Percentiles rank a stretch among this genome's conserved stretches.
These are phyloP conservation scores for Fusarium scirpi DNA, from an alignment of 2,329 filamentous ascomycete species.

Conservation along the genomic window DNA sequence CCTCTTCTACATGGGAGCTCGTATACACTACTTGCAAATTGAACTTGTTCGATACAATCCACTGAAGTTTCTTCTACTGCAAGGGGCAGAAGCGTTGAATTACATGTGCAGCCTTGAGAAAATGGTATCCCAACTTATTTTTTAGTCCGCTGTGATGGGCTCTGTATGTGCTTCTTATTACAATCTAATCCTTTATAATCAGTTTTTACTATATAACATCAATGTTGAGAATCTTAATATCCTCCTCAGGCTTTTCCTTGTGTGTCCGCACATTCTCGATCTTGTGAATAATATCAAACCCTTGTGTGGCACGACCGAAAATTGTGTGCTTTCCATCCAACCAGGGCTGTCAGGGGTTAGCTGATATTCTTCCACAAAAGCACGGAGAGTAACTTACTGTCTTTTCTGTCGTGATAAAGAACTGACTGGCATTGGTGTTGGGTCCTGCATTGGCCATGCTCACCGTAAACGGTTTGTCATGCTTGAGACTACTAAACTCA, in stretches of 20 bases:
- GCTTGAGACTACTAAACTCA: slow-evolving; percentile 89
- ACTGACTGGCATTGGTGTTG: slow-evolving; percentile 95
- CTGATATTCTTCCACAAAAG: neutral
- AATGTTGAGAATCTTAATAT: slow-evolving; percentile 97
- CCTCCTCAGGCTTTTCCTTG: slow-evolving; percentile 94
- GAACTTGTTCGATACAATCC: neutral
- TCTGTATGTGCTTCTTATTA: neutral
- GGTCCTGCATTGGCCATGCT: slow-evolving; percentile 98
- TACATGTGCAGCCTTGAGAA: neutral
- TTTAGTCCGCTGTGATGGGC: neutral
- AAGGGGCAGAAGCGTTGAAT: neutral
- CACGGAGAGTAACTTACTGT: slow-evolving; percentile 68
- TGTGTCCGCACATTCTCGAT: slow-evolving; percentile 92
- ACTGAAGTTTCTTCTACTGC: neutral
- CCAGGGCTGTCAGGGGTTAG: slow-evolving; percentile 74
- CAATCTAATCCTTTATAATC: neutral
- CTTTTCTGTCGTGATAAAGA: slow-evolving; percentile 98
- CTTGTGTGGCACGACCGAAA: slow-evolving; percentile 90
- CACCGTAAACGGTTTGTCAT: slow-evolving; percentile 95
- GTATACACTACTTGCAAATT: neutral
- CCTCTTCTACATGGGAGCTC: neutral
- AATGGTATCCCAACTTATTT: neutral
- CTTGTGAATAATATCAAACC: slow-evolving; percentile 92
- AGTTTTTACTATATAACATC: slow-evolving; percentile 60
- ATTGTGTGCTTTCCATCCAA: slow-evolving; percentile 96